phyloP scores from a whole-genome alignment of 495 filamentous ascomycete species.

The Umbilicaria muhlenbergii region DNA sequence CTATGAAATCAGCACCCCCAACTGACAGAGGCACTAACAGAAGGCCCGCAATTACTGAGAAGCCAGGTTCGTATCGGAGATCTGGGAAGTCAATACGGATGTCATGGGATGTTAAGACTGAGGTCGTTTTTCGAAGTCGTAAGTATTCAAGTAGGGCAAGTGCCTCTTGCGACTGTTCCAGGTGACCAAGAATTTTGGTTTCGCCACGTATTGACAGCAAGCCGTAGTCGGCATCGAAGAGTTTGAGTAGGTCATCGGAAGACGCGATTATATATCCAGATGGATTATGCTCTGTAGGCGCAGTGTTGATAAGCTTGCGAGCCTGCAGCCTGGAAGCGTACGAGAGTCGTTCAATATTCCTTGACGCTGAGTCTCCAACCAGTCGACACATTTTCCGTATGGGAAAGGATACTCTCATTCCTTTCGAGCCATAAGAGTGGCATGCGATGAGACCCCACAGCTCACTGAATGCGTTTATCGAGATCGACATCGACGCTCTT shows the following conservation, averaged over 20 bases:
- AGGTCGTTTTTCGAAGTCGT: slow-evolving; percentile 57
- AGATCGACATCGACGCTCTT: slow-evolving; percentile 87
- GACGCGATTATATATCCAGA: slow-evolving; percentile 88
- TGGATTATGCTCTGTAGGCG: slow-evolving; percentile 68
- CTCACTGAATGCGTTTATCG: slow-evolving; percentile 69
- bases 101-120: slow-evolving; percentile 66
- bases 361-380: slow-evolving; percentile 71
- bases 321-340: slow-evolving; percentile 75
- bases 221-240: slow-evolving; percentile 83
- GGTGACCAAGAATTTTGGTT: slow-evolving; percentile 69
- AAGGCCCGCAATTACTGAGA: slow-evolving; percentile 63
- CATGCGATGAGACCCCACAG: slow-evolving; percentile 86
- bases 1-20: slow-evolving; percentile 73
- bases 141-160: slow-evolving; percentile 79
- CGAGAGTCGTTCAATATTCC: slow-evolving; percentile 79
- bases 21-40: slow-evolving; percentile 71
- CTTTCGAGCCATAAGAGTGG: slow-evolving; percentile 60
- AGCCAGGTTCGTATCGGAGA: slow-evolving; percentile 64
- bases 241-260: slow-evolving; percentile 68
- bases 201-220: slow-evolving; percentile 75
- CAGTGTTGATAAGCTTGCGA: slow-evolving; percentile 62
- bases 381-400: slow-evolving; percentile 91
- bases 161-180: slow-evolving; percentile 67
- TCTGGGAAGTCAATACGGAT: slow-evolving; percentile 71
- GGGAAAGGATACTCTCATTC: slow-evolving; percentile 84